Conservation (phyloP, 164 flowering plant species). For the Houttuynia cordata region DNA sequence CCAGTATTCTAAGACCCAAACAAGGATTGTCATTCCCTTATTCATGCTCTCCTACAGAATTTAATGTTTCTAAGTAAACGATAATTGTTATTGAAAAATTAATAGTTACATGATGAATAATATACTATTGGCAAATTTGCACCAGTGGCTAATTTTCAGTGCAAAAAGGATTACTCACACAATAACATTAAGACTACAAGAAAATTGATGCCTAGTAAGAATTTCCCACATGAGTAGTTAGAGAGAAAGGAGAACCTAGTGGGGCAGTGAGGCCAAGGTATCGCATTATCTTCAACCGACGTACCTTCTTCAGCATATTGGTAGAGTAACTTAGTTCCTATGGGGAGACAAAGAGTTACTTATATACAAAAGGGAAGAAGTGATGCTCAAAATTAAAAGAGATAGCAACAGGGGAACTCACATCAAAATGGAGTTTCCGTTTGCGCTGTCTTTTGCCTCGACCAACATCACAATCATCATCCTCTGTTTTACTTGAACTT, state of each 20-base stretch:
- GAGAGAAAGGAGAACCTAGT: constrained; percentile 38
- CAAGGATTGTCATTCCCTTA: too few species aligned
- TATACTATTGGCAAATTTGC: too few species aligned
- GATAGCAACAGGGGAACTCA: constrained; percentile 16
- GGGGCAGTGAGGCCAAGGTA: constrained; percentile 46
- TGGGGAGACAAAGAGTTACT: background rate
- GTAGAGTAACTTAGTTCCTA: constrained; percentile 22
- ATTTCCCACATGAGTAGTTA: constrained; percentile 9
- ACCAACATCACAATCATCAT: constrained; percentile 15
- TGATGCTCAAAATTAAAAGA: background rate
- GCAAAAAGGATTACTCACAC: too few species aligned
- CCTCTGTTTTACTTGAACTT: constrained; percentile 24
- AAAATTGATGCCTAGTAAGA: background rate
- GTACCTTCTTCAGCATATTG: constrained; percentile 23
- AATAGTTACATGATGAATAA: too few species aligned
- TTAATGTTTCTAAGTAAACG: too few species aligned
- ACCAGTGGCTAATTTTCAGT: too few species aligned
- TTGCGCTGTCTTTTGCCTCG: constrained; percentile 42
- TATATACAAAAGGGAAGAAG: background rate
- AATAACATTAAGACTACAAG: too few species aligned
- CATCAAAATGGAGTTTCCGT: constrained; percentile 43
- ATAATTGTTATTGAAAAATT: too few species aligned
- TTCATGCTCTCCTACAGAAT: too few species aligned
- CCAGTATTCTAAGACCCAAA: too few species aligned
- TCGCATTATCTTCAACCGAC: constrained; percentile 42